Evolutionary conservation across 495 filamentous ascomycete genomes (phyloP).

Genomic region (Saxispiralis lemnorum): DNA sequence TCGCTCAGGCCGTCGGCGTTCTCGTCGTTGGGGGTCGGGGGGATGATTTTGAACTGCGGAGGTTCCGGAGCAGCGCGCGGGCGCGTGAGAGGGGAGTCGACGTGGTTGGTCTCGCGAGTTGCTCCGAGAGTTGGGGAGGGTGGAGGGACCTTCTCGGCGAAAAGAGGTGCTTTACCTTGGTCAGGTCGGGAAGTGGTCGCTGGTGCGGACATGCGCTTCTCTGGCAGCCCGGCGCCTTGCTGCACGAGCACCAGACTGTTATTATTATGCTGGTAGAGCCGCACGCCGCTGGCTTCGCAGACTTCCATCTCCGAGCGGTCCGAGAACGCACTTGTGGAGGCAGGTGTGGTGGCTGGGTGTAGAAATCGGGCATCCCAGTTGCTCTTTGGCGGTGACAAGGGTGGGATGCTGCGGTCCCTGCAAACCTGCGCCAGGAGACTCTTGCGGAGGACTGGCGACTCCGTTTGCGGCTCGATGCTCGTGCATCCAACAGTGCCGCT

Average conservation of each 20-base stretch:
- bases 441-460: neutral
- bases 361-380: conserved; percentile 32
- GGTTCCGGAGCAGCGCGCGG: conserved; percentile 54
- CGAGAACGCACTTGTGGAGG: conserved; percentile 40
- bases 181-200: neutral
- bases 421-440: neutral
- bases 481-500: neutral
- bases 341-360: conserved; percentile 33
- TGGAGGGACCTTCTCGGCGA: conserved; percentile 3
- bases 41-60: conserved; percentile 55
- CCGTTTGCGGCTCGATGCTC: neutral
- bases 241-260: conserved; percentile 65
- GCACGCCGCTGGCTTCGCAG: conserved; percentile 64
- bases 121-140: conserved; percentile 1
- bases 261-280: conserved; percentile 75
- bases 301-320: conserved; percentile 41
- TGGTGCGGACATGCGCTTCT: conserved; percentile 1
- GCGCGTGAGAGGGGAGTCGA: conserved; percentile 40
- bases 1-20: conserved; percentile 30
- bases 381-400: conserved; percentile 5
- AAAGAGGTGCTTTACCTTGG: neutral
- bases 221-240: conserved; percentile 24
- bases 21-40: conserved; percentile 48
- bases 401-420: neutral
- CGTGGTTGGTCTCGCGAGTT: neutral